These are phyloP conservation scores for Podila horticola DNA, from an alignment of 192 early-diverging fungal species.

Conservation along the genomic window DNA sequence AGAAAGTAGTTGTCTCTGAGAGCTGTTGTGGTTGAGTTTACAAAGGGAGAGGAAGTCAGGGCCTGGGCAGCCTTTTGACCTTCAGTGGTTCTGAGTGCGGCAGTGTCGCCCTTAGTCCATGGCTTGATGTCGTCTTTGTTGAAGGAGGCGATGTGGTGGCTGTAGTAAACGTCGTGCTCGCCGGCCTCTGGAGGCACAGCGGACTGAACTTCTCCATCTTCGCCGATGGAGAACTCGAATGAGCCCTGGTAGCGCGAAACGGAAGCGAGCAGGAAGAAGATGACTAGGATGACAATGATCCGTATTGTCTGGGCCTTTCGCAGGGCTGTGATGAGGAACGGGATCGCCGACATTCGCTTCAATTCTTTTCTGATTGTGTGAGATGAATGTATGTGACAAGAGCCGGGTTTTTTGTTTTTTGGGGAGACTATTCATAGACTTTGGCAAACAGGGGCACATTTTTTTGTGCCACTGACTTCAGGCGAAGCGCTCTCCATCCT, in stretches of 20 bases:
- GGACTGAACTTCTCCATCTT: constrained; percentile 44
- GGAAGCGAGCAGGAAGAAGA: constrained; percentile 36
- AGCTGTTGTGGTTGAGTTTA: neutral
- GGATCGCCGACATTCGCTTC: neutral
- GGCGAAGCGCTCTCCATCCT: neutral
- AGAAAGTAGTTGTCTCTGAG: constrained; percentile 33
- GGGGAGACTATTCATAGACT: too few species aligned
- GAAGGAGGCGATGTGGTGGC: constrained; percentile 45
- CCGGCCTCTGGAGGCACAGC: neutral
- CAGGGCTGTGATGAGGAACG: neutral
- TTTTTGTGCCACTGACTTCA: neutral
- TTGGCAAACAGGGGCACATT: too few species aligned
- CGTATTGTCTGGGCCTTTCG: constrained; percentile 35
- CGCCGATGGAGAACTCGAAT: constrained; percentile 40
- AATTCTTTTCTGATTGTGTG: neutral
- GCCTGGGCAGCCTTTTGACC: constrained; percentile 25
- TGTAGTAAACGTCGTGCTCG: constrained; percentile 26
- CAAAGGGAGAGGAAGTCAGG: constrained; percentile 27
- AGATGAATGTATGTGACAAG: neutral
- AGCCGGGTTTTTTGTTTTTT: neutral
- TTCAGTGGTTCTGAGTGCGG: constrained; percentile 16
- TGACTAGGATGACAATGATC: constrained; percentile 12
- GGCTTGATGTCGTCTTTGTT: constrained; percentile 28
- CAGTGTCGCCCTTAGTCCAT: constrained; percentile 35
- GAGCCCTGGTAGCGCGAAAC: constrained; percentile 46